Evolutionary conservation across 169 alveolate genomes (phyloP).

Genomic region (Besnoitia besnoiti): DNA sequence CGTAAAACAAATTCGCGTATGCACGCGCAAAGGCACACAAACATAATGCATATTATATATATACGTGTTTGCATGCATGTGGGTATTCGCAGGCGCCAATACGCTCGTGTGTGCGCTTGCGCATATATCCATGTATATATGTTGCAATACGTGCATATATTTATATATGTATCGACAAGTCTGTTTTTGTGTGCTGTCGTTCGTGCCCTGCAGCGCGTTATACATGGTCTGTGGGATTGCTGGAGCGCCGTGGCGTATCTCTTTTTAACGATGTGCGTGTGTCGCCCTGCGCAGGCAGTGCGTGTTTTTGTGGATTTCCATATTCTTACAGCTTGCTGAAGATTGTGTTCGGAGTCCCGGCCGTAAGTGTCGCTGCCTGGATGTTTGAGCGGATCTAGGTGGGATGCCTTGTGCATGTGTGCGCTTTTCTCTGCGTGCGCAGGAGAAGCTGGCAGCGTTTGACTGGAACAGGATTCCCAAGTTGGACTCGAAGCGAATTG

Average conservation of each 20-base stretch:
- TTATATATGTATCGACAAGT: background rate
- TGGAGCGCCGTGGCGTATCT: too few species aligned
- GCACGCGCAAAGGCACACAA: background rate
- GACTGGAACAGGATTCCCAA: slow-evolving; percentile 71
- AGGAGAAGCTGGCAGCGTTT: slow-evolving; percentile 50
- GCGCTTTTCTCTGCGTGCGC: background rate
- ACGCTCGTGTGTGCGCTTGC: background rate
- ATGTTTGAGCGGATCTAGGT: too few species aligned
- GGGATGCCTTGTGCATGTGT: too few species aligned
- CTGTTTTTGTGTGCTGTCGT: background rate
- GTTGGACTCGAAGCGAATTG: slow-evolving; percentile 69
- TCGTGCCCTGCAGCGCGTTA: too few species aligned
- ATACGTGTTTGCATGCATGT: background rate
- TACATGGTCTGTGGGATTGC: too few species aligned
- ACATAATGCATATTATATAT: background rate
- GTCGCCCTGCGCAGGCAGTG: too few species aligned
- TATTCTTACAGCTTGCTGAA: too few species aligned
- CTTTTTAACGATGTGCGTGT: too few species aligned
- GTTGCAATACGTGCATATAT: slow-evolving; percentile 13
- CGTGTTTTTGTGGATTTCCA: too few species aligned
- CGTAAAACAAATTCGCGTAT: background rate
- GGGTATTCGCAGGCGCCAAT: background rate
- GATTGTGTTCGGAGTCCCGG: background rate
- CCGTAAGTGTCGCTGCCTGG: too few species aligned
- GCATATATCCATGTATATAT: background rate